Conservation (phyloP, 1,284 basidiomycete genomes). For the Ganoderma resinaceum region DNA sequence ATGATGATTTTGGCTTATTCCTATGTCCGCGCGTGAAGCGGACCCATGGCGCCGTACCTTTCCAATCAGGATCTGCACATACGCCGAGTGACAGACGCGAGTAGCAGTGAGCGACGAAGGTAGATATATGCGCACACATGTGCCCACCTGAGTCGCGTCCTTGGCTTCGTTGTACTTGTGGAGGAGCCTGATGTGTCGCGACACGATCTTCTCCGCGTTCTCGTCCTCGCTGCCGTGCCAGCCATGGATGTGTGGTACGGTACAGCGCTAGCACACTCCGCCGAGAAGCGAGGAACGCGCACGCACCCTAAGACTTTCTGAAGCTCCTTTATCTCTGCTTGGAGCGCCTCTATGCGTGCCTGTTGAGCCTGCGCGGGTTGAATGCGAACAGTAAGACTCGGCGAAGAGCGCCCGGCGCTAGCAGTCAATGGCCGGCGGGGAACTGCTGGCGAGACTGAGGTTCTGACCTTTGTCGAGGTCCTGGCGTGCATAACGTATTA, state of each 20-base stretch:
- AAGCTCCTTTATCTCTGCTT: conserved; percentile 58
- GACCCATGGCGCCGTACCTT: conserved; percentile 43
- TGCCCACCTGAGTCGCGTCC: conserved; percentile 74
- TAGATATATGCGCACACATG: neutral
- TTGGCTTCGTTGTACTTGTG: conserved; percentile 84
- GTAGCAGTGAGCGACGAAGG: neutral
- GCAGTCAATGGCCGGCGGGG: too few species aligned
- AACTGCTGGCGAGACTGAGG: too few species aligned
- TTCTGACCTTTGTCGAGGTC: conserved; percentile 32
- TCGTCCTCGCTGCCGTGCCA: conserved; percentile 48
- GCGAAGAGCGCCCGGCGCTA: too few species aligned
- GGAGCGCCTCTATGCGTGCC: conserved; percentile 55
- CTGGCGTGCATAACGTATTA: conserved; percentile 35
- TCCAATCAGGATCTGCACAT: conserved; percentile 68
- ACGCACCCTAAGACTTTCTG: conserved; percentile 62
- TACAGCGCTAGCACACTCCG: too few species aligned
- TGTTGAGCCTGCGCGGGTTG: conserved; percentile 54
- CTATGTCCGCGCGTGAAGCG: neutral
- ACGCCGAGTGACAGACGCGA: neutral
- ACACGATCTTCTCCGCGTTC: conserved; percentile 71
- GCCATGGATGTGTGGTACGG: neutral
- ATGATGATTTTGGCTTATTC: neutral
- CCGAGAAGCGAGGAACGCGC: neutral
- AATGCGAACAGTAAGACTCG: too few species aligned
- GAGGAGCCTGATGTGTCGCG: conserved; percentile 72